These are phyloP conservation scores for Botrytis porri DNA, from an alignment of 2,329 filamentous ascomycete species.

Conservation along the genomic window DNA sequence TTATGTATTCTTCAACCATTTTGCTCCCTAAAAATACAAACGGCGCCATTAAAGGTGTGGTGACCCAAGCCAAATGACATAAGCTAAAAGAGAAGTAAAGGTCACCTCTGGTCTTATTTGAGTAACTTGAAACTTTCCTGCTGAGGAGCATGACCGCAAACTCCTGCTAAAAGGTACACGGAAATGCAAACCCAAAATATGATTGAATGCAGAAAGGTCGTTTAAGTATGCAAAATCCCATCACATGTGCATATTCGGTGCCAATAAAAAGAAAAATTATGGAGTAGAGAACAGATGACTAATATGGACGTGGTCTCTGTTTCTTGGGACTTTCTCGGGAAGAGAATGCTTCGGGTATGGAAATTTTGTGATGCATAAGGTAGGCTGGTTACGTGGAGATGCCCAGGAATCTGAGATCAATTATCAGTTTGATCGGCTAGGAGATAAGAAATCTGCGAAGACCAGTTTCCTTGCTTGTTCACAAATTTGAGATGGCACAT, in stretches of 20 bases:
- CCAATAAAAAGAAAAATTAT: not conserved
- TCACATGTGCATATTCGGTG: not conserved
- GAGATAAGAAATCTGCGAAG: not conserved
- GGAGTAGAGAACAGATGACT: not conserved
- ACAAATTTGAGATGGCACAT: not conserved
- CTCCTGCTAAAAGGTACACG: not conserved
- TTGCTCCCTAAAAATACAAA: not conserved
- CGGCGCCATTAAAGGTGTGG: not conserved
- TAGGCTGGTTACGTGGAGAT: not conserved
- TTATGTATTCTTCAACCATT: not conserved
- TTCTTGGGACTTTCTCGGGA: not conserved
- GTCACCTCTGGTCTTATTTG: no score
- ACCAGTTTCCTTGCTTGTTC: not conserved
- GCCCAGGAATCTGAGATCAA: not conserved
- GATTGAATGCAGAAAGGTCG: not conserved
- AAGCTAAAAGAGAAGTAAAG: not conserved
- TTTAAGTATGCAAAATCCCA: not conserved
- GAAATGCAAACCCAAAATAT: not conserved
- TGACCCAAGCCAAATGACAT: not conserved
- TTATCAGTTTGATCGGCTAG: not conserved
- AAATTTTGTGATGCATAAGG: not conserved
- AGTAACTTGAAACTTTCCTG: not conserved
- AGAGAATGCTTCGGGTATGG: not conserved
- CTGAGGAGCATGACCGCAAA: not conserved
- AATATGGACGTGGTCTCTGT: not conserved